These are phyloP conservation scores for Suillus alpinus DNA, from an alignment of 768 basidiomycete species.

Conservation along the genomic window DNA sequence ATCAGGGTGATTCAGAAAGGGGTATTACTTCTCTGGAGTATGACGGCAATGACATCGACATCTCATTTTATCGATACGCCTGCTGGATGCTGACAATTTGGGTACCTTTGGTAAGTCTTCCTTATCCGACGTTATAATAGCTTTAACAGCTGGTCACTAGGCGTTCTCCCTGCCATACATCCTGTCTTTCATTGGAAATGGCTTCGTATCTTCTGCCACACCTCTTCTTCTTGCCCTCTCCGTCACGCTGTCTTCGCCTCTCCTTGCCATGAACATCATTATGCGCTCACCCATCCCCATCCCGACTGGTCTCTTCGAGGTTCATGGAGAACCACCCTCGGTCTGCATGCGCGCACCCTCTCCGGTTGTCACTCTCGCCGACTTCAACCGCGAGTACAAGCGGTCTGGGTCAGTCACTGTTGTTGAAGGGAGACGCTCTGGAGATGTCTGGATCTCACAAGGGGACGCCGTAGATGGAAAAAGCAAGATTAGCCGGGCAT, in stretches of 20 bases:
- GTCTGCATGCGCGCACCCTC: conserved; percentile 43
- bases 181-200: conserved; percentile 36
- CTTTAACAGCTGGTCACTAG: conserved; percentile 31
- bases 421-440: conserved; percentile 67
- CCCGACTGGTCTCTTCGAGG: conserved; percentile 62
- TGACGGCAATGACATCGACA: conserved; percentile 47
- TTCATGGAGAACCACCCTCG: conserved; percentile 40
- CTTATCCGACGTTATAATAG: background rate
- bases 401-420: conserved; percentile 61
- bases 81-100: conserved; percentile 69
- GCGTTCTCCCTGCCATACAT: conserved; percentile 64
- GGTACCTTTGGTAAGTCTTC: conserved; percentile 60
- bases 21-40: conserved; percentile 45
- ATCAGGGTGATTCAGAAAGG: conserved; percentile 56
- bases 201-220: conserved; percentile 34
- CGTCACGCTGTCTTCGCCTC: conserved; percentile 64
- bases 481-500: conserved; percentile 54
- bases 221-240: conserved; percentile 59
- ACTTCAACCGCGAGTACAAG: conserved; percentile 44
- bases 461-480: conserved; percentile 73
- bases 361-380: conserved; percentile 33
- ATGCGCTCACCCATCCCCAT: conserved; percentile 64
- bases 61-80: conserved; percentile 51
- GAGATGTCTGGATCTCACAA: conserved; percentile 71
- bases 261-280: conserved; percentile 60